Evolutionary conservation across 1,284 basidiomycete genomes (phyloP), one percentile per base, ranked within the genome.

Genomic region (Veloboletus limbatus): DNA sequence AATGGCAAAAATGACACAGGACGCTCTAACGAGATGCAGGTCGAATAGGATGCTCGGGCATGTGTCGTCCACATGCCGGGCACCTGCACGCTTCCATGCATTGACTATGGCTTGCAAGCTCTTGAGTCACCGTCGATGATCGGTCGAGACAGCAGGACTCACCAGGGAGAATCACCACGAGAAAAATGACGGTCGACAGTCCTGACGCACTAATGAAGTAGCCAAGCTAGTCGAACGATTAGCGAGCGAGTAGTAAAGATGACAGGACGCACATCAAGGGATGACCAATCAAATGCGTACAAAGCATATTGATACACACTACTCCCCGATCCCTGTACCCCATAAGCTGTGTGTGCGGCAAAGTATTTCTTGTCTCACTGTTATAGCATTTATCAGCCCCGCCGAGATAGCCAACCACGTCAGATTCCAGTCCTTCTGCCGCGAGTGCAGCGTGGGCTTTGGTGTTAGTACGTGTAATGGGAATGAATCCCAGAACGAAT

Each of bases 401-500:
- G 34, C 45, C 11, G 43, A 46, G 8, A 47, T 22, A 26, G 45
- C 45, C 34, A 47, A 18, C 18, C 11, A 47, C 3, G 28, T 32
- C 27, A 47, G 7, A 37, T 46, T 47, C 45, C 45, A 46, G 24
- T 47, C 45, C 28, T 37, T 47, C 25, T 14, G 33, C 9, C 25
- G 28, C 2, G 28, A 46, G 34, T 45, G 20, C n/a, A 18, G 28
- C 9, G 8, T 14, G 3, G 14, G 6, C 17, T 46, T 47, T 26
- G 45, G 45, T 22, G 43, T 16, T n/a, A 47, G 28, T 4, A 47
- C 43, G 8, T 47, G n/a, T 11, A 47, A 18, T 21, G 45, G 45
- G 28, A 46, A 47, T n/a, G 45, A 47, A 31, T 46, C 43, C 45
- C 42, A 47, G 24, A 47, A 32, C 4, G 45, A 37, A 27, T 22